Percentiles rank a stretch among this genome's conserved stretches.
Conservation (phyloP, 805 yeast species). For the Starmerella apicola region DNA sequence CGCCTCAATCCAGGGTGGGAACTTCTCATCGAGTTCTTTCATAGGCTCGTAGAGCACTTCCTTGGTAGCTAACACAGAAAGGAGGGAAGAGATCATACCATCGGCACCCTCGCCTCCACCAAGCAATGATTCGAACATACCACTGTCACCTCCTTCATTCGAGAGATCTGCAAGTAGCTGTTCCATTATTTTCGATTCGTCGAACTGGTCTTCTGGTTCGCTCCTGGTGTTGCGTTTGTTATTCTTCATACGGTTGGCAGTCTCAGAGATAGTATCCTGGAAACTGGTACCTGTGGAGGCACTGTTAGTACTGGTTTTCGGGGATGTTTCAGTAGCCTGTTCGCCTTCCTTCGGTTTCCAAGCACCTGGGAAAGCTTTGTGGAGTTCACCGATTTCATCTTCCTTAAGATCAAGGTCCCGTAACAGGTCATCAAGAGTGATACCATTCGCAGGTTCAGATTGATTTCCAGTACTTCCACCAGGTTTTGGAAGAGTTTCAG, state of each 20-base stretch:
- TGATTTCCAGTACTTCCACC: neutral
- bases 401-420: neutral
- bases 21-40: slow-evolving; percentile 62
- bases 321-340: neutral
- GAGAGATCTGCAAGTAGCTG: slow-evolving; percentile 54
- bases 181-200: slow-evolving; percentile 41
- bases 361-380: slow-evolving; percentile 38
- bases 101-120: slow-evolving; percentile 33
- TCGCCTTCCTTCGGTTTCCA: slow-evolving; percentile 46
- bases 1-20: slow-evolving; percentile 54
- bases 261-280: slow-evolving; percentile 64
- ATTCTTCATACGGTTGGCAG: slow-evolving; percentile 67
- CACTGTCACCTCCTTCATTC: slow-evolving; percentile 25
- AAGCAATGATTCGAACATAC: slow-evolving; percentile 5
- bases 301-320: neutral
- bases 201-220: slow-evolving; percentile 27
- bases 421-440: slow-evolving; percentile 1
- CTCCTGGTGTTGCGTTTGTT: slow-evolving; percentile 60
- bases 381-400: slow-evolving; percentile 33
- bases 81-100: slow-evolving; percentile 56
- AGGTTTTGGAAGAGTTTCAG: neutral
- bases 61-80: slow-evolving; percentile 72
- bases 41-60: slow-evolving; percentile 80
- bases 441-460: neutral
- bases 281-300: slow-evolving; percentile 27